A percentile compares a stretch with the other conserved stretches of the same genome.
These are phyloP conservation scores for Kodamaea sagamina DNA, from an alignment of 805 yeast species.

Conservation along the genomic window DNA sequence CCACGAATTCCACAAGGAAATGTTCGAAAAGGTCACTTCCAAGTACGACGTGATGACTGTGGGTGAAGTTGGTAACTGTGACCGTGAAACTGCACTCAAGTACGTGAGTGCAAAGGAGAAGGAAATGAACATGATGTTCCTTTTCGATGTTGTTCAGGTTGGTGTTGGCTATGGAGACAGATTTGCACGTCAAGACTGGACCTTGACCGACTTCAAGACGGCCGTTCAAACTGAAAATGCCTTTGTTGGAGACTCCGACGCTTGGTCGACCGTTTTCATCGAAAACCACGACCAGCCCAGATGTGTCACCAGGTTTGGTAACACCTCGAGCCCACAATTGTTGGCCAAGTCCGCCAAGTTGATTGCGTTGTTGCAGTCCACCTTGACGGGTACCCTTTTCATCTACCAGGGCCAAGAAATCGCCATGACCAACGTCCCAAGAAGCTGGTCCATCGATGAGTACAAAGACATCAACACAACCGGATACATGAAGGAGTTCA, in stretches of 20 bases:
- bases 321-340: conserved; percentile 30
- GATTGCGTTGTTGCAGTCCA: conserved; percentile 45
- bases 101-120: conserved; percentile 43
- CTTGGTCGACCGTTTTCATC: conserved; percentile 57
- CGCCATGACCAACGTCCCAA: conserved; percentile 53
- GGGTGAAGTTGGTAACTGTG: conserved; percentile 52
- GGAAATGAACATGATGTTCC: conserved; percentile 41
- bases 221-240: conserved; percentile 20
- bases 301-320: conserved; percentile 52
- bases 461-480: conserved; percentile 52
- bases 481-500: conserved; percentile 40
- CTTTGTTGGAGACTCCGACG: conserved; percentile 50
- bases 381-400: conserved; percentile 56
- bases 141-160: conserved; percentile 34
- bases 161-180: conserved; percentile 39
- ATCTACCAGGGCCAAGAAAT: conserved; percentile 64
- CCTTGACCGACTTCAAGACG: conserved; percentile 42
- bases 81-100: conserved; percentile 42
- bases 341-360: conserved; percentile 48
- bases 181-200: conserved; percentile 35
- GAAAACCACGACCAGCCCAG: conserved; percentile 65
- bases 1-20: conserved; percentile 58
- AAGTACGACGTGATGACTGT: conserved; percentile 57
- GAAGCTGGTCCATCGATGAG: conserved; percentile 48
- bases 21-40: conserved; percentile 43